Base-by-base conservation (phyloP, 2,329 filamentous ascomycete genomes). In the Colletotrichum sp. region DNA sequence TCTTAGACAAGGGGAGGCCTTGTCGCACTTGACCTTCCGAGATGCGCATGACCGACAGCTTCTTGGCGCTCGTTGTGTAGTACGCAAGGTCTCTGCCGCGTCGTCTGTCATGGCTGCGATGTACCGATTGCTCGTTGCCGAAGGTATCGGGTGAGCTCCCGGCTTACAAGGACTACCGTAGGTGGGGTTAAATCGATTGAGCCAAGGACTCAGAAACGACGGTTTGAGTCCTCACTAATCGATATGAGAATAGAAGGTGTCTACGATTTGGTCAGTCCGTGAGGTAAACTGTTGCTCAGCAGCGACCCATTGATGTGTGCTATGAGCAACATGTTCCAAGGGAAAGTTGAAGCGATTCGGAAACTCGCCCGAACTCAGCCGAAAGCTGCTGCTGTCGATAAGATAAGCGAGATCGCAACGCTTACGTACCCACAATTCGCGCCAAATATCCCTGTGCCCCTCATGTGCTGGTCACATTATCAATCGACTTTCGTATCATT, bases 11-110 rank as follows among this genome's bases (percentile, higher is more conserved):
- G 80, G 79, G 4, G 79, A 73, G 4, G 43, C 67, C 61, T 82
- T 82, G 72, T 81, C 78, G 57, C 80, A 81, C 64, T 76, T 77
- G 30, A 81, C 78, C 67, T 80, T 80, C 67, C 80, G 79, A 10
- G 77, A 75, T 3, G 79, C 67, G 43, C 80, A 82, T 7, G 76
- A 59, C 10, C 68, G 57, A 64, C 80, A 81, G 61, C 77, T 79
- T 4, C 78, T 77, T 12, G 80, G 80, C 6, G 78, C 78, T 39
- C 78, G 70, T 71, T 82, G 80, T 1, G 80, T 79, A 24, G 75
- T 77, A 9, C 79, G 67, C 30, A 78, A 66, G 55, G 34, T 15
- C 10, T 43, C 28, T 32, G 10, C 30, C 24, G 55, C 8, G 30
- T 30, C 18, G 21, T 39, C 69, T 36, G 28, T 26, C 52, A 60